Evolutionary conservation across 2,329 filamentous ascomycete species (phyloP).

Genomic region (Phyllosticta citriasiana): DNA sequence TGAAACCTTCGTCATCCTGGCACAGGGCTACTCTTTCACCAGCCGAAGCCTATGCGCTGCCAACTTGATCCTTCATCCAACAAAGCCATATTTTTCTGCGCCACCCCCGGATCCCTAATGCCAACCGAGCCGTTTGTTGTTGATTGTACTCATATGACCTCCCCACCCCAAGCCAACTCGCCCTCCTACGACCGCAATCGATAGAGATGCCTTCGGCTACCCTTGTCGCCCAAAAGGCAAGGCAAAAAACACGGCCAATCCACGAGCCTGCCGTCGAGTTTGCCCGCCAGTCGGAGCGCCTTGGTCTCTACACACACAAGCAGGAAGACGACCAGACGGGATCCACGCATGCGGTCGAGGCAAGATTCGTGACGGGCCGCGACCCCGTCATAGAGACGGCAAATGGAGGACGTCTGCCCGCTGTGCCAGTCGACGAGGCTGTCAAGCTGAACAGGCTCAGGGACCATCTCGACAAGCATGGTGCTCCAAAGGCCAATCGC

Average conservation of each 20-base stretch:
- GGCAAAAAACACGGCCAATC: slow-evolving; percentile 15
- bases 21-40: neutral
- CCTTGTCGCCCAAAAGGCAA: slow-evolving; percentile 12
- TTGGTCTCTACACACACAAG: slow-evolving; percentile 31
- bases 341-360: slow-evolving; percentile 49
- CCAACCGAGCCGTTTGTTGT: neutral
- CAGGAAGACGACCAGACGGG: slow-evolving; percentile 34
- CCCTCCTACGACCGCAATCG: neutral
- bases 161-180: neutral
- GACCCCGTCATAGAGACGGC: slow-evolving; percentile 63
- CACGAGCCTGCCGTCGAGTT: slow-evolving; percentile 44
- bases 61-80: neutral
- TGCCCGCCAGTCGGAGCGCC: slow-evolving; percentile 46
- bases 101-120: neutral
- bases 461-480: slow-evolving; percentile 37
- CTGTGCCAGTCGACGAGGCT: slow-evolving; percentile 60
- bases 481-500: slow-evolving; percentile 17
- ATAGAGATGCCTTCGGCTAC: slow-evolving; percentile 3
- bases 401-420: slow-evolving; percentile 56
- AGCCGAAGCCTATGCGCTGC: neutral
- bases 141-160: neutral
- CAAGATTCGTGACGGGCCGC: slow-evolving; percentile 53
- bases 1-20: neutral
- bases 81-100: neutral
- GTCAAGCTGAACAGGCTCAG: slow-evolving; percentile 57